Evolutionary conservation across 2,329 filamentous ascomycete genomes (phyloP), one percentile per base, ranked within the genome.

Genomic region (Cladosporium velox): DNA sequence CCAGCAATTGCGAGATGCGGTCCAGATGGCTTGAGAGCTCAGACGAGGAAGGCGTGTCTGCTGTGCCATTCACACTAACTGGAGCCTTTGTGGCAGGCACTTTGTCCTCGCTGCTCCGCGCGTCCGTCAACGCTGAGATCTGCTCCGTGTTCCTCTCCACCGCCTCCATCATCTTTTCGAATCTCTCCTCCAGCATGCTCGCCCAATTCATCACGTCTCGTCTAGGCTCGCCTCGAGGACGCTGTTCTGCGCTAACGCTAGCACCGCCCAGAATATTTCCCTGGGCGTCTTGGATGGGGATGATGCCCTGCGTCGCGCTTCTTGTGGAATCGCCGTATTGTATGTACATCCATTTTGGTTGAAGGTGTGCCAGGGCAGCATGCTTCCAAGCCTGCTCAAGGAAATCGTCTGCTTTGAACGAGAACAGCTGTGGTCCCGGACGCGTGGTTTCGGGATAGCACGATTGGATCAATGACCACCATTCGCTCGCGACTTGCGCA

Each of bases 311-410:
- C 54, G 70, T 67, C n/a, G 70, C 72, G 15, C 71, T 70, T 35
- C 70, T 70, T 10, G 71, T 24, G 28, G 63, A 58, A n/a, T 59
- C 64, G 24, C 60, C 51, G 32, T 60, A 60, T 32, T 59, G 57
- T 35, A 72, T 72, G 62, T 75, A 76, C 68, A 74, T 76, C 75
- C 74, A 76, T 66, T 73, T 75, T 34, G 69, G 69, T 61, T 72
- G 73, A 44, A 77, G 59, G 60, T 74, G 74, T 34, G 70, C 71
- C 52, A 76, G 72, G 7, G 67, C 65, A 1, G 69, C 68, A 52
- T 75, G 73, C 30, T 70, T 72, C 74, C 73, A 75, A 11, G 71
- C 73, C 47, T 70, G 71, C 7, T 62, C 63, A 3, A 74, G 71
- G 18, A 74, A 66, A 8, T 74, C 71, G 32, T 73, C 69, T 24